Conservation (phyloP, 495 filamentous ascomycete genomes). For the Aspergillus baeticus region DNA sequence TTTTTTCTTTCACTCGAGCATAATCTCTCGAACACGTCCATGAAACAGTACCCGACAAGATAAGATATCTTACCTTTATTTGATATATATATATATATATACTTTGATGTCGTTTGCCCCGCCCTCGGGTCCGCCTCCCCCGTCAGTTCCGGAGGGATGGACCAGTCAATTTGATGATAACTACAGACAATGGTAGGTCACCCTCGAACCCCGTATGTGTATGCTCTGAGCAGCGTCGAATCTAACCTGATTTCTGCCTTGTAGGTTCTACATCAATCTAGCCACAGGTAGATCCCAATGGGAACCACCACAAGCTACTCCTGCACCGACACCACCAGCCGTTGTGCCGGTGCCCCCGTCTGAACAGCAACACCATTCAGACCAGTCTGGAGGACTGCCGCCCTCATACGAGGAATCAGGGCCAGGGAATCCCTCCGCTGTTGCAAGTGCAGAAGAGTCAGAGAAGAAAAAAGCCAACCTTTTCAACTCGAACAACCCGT, state of each 20-base stretch:
- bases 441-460: conserved; percentile 46
- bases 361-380: background rate
- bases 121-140: conserved; percentile 80
- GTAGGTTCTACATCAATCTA: conserved; percentile 85
- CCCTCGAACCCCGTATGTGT: background rate
- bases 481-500: conserved; percentile 62
- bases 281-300: conserved; percentile 86
- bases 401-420: conserved; percentile 60
- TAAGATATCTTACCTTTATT: no score
- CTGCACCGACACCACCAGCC: background rate
- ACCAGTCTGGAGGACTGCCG: conserved; percentile 38
- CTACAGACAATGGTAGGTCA: conserved; percentile 72
- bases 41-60: no score
- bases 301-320: conserved; percentile 57
- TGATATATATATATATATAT: no score
- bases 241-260: conserved; percentile 9
- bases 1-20: no score
- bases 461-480: conserved; percentile 53
- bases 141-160: conserved; percentile 86
- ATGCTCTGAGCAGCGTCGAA: background rate
- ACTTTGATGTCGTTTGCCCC: conserved; percentile 52
- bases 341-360: background rate
- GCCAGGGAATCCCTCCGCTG: conserved; percentile 29
- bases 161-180: conserved; percentile 72
- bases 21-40: no score